Evolutionary conservation across 2,329 filamentous ascomycete species (phyloP), one percentile per base, ranked within the genome.

Genomic region (Cryphonectria japonica): DNA sequence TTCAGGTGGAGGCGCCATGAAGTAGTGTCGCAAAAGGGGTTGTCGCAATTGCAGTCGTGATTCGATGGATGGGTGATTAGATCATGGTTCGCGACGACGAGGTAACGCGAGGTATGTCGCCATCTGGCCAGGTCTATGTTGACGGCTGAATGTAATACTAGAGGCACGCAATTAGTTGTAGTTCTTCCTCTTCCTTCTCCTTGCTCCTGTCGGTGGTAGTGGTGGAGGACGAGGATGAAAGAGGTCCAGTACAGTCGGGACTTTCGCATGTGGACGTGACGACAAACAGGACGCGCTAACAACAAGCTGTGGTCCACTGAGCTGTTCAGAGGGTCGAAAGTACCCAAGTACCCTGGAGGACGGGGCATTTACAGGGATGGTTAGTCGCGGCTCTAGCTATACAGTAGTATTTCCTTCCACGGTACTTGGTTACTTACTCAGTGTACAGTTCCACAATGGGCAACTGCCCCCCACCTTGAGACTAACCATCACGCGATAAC

Each of bases 11-110:
- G 74, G 66, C 60, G 73, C 73, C 77, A 77, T 78, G 65, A 37
- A 19, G 46, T 50, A n/a, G 59, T n/a, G 59, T 72, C 29, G 43
- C 39, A 66, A 69, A 65, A 61, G 66, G 57, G 52, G 57, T 43
- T 32, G 71, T 69, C 69, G 69, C 61, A 59, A 34, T 69, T 22
- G 46, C 46, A 50, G 46, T 50, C 19, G 69, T 57, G 37, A 32
- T 78, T 76, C 68, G 79, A 78, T 50, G 75, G 69, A 68, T 73
- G 73, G 67, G 67, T 73, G 73, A 66, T 59, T 67, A 73, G 57
- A 65, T 71, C 71, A 72, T 72, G 63, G 60, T 63, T 72, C 46
- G 43, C 57, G 46, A 43, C n/a, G 19, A 57, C 41, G 67, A 59
- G 70, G 19, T 7, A 50, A 52, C 34, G n/a, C 66, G 16, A 60